Evolutionary conservation across 768 basidiomycete species (phyloP).

Genomic region (Mycena vitilis): DNA sequence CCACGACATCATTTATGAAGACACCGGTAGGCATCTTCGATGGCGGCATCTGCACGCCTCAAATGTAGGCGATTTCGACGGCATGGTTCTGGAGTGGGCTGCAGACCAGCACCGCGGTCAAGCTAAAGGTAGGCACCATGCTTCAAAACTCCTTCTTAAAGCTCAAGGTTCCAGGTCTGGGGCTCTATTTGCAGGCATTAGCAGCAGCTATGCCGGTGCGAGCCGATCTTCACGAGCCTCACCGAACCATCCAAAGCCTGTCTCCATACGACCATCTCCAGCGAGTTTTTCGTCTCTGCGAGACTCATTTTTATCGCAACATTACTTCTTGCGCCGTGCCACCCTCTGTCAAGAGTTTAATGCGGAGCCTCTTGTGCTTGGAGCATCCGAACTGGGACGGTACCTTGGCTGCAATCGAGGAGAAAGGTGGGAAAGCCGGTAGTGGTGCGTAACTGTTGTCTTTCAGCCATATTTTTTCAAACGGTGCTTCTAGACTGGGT

Average conservation of each 20-base stretch:
- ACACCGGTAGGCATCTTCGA: conserved; percentile 34
- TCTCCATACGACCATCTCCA: conserved; percentile 40
- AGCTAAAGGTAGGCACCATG: too few species aligned
- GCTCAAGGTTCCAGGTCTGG: conserved; percentile 33
- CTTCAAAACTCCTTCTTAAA: too few species aligned
- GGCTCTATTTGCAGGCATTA: conserved; percentile 37
- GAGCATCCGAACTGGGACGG: conserved; percentile 38
- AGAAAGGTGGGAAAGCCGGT: conserved; percentile 37
- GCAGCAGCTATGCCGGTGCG: conserved; percentile 8
- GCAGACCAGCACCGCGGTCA: conserved; percentile 38
- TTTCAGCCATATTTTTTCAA: too few species aligned
- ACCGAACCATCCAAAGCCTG: conserved; percentile 23
- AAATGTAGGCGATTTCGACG: conserved; percentile 22
- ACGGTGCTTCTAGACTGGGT: too few species aligned
- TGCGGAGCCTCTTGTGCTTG: conserved; percentile 41
- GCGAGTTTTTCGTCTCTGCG: conserved; percentile 37
- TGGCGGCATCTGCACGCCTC: conserved; percentile 41
- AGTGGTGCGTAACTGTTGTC: conserved; percentile 31
- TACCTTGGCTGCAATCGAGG: conserved; percentile 32
- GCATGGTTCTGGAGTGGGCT: conserved; percentile 34
- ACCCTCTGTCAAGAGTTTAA: conserved; percentile 31
- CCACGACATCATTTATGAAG: conserved; percentile 36
- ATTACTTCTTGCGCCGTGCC: conserved; percentile 30
- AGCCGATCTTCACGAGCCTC: conserved; percentile 39
- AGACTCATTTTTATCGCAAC: conserved; percentile 36